These are phyloP conservation scores for Mycena vitilis DNA, from an alignment of 768 basidiomycete species.

Conservation along the genomic window DNA sequence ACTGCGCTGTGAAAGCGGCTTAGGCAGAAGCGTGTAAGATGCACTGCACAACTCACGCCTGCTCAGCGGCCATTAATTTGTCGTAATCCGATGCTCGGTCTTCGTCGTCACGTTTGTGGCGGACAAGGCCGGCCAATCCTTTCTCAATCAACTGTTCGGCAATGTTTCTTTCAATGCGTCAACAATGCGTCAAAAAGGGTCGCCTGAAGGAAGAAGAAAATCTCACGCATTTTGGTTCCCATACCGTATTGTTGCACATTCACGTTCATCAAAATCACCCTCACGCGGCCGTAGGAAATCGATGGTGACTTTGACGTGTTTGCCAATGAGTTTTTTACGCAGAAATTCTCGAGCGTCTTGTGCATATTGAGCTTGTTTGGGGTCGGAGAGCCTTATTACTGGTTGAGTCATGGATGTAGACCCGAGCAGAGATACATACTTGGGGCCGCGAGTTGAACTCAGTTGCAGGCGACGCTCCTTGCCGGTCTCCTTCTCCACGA, in stretches of 20 bases:
- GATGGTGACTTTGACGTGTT: slow-evolving; percentile 82
- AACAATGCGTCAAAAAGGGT: slow-evolving; percentile 20
- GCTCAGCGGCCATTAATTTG: slow-evolving; percentile 95
- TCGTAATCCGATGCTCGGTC: slow-evolving; percentile 96
- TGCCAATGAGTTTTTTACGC: slow-evolving; percentile 92
- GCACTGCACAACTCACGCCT: slow-evolving; percentile 66
- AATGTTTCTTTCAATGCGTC: slow-evolving; percentile 71
- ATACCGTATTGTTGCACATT: slow-evolving; percentile 90
- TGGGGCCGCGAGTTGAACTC: slow-evolving; percentile 88
- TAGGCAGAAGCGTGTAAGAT: slow-evolving; percentile 8
- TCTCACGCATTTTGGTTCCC: slow-evolving; percentile 84
- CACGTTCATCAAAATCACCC: slow-evolving; percentile 93
- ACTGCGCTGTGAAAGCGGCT: slow-evolving; percentile 66
- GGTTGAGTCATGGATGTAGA: slow-evolving; percentile 8
- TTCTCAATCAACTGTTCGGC: slow-evolving; percentile 95
- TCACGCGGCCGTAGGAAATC: slow-evolving; percentile 94
- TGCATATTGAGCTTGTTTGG: slow-evolving; percentile 88
- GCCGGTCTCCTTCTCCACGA: slow-evolving; percentile 75
- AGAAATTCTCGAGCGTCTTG: slow-evolving; percentile 95
- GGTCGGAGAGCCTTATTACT: slow-evolving; percentile 77
- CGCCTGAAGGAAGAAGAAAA: not conserved
- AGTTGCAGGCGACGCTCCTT: slow-evolving; percentile 89
- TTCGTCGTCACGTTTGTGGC: slow-evolving; percentile 96
- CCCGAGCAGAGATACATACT: slow-evolving; percentile 54
- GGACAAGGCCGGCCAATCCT: slow-evolving; percentile 88